phyloP scores from a whole-genome alignment of 805 yeast genomes.

The Ogataea nonfermentans region DNA sequence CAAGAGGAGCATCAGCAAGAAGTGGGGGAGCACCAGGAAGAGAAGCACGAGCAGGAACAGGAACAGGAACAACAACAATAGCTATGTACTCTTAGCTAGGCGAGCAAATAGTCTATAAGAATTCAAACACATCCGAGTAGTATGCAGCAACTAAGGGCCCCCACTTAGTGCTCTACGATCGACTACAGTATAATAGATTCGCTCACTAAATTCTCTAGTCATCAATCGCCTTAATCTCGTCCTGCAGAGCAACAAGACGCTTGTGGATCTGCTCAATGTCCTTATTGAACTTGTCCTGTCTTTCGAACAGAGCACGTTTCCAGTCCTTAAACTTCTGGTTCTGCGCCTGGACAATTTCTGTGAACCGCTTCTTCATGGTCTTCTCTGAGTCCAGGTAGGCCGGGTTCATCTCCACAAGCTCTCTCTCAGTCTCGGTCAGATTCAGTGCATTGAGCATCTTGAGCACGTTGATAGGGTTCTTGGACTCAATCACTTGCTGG shows the following conservation, averaged over 20 bases:
- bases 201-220: conserved; percentile 7
- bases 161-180: no score
- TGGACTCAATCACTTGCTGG: conserved; percentile 28
- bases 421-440: conserved; percentile 38
- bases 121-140: no score
- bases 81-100: conserved; percentile 18
- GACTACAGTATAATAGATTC: conserved; percentile 4
- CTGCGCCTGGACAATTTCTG: conserved; percentile 44
- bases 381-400: conserved; percentile 44
- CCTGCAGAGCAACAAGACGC: conserved; percentile 38
- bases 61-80: neutral
- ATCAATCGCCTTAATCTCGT: conserved; percentile 21
- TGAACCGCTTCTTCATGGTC: conserved; percentile 42
- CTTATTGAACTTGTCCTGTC: conserved; percentile 54
- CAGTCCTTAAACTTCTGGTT: conserved; percentile 60
- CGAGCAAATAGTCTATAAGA: conserved; percentile 9
- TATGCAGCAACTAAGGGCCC: no score
- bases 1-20: conserved; percentile 2
- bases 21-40: neutral
- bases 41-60: neutral
- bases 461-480: conserved; percentile 36
- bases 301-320: conserved; percentile 53
- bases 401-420: conserved; percentile 44
- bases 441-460: conserved; percentile 38
- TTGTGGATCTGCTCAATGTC: conserved; percentile 48